Base-by-base conservation (phyloP, 768 basidiomycete genomes). In the Sporobolomyces roseus region DNA sequence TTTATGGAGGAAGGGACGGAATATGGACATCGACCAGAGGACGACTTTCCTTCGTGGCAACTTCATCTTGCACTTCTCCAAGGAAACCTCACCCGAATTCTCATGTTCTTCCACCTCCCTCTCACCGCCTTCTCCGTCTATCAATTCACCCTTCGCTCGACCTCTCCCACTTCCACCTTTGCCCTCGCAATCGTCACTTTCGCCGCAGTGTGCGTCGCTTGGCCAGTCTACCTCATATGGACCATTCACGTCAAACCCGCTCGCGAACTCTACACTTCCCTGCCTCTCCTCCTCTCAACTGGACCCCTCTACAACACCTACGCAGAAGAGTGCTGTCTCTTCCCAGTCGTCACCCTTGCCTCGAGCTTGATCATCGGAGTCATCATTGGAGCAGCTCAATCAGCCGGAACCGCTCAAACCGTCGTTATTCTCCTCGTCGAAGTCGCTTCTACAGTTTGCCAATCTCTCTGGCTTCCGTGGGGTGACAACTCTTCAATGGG, bases 401-500 rank as follows among this genome's bases (percentile, higher is more conserved):
- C 83, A 67, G 90, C 88, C 68, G 94, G 93, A 5, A 93, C 91
- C 0, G 87, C 90, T 4, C 96, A 98, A 77, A 88, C 92, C 5
- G 86, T 94, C 72, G 83, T 97, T 61, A 86, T 99, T 71, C 83
- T 98, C 32, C 83, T 96, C 35, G 84, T 91, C 25, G 96, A 99
- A 78, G 88, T 99, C 21, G 83, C 83, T 27, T 87, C 89, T 50
- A 90, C 93, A 8, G 81, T 98, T 65, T 85, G 90, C 32, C 96
- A 93, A 27, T 59, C 61, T 12, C 68, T 70, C 29, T 74, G 69
- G 70, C 61, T 71, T 1, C 63, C 66, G 10, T 99, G 94, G 94
- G 91, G 91, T 35, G 88, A 88, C 61, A 92, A 94, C 2, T 92
- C 94, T 2, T 90, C 91, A 69, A 98, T 98, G 96, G 94, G 93